Percentiles rank a stretch among this genome's conserved stretches.
phyloP scores from a whole-genome alignment of 768 basidiomycete species.

The Dentipellis sp. region DNA sequence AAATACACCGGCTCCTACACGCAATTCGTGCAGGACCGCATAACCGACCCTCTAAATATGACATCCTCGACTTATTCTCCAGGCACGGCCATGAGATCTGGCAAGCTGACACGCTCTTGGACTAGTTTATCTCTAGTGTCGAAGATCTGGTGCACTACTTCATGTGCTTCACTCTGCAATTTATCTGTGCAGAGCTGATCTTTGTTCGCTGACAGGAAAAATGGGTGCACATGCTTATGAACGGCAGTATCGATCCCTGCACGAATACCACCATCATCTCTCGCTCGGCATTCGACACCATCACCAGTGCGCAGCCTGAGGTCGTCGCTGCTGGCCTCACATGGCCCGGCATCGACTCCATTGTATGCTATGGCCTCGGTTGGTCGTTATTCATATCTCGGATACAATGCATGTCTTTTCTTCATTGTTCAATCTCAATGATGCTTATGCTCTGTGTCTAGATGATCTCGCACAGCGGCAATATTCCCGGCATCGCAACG shows the following conservation, averaged over 20 bases:
- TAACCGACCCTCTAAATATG: conserved; percentile 33
- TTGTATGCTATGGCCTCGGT: conserved; percentile 32
- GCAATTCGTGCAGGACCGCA: conserved; percentile 31
- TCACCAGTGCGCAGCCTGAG: conserved; percentile 25
- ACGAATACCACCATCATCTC: conserved; percentile 26
- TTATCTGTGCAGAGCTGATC: background rate
- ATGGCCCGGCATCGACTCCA: conserved; percentile 14
- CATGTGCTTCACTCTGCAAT: background rate
- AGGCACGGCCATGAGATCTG: conserved; percentile 20
- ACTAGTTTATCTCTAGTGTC: conserved; percentile 26
- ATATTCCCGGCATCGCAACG: background rate
- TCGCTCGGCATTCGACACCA: conserved; percentile 17
- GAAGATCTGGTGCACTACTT: conserved; percentile 30
- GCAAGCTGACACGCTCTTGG: conserved; percentile 27
- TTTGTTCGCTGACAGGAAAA: conserved; percentile 22
- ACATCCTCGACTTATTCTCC: conserved; percentile 27
- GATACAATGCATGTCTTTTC: conserved; percentile 27
- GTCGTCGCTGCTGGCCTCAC: conserved; percentile 13
- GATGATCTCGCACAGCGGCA: conserved; percentile 1
- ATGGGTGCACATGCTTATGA: conserved; percentile 30
- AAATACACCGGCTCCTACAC: conserved; percentile 25
- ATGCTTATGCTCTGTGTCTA: background rate
- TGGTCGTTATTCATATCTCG: conserved; percentile 33
- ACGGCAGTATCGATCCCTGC: conserved; percentile 20
- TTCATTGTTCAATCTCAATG: background rate